Evolutionary conservation across 2,329 filamentous ascomycete genomes (phyloP), one percentile per base, ranked within the genome.

Genomic region (Scopulariopsis brevicaulis): DNA sequence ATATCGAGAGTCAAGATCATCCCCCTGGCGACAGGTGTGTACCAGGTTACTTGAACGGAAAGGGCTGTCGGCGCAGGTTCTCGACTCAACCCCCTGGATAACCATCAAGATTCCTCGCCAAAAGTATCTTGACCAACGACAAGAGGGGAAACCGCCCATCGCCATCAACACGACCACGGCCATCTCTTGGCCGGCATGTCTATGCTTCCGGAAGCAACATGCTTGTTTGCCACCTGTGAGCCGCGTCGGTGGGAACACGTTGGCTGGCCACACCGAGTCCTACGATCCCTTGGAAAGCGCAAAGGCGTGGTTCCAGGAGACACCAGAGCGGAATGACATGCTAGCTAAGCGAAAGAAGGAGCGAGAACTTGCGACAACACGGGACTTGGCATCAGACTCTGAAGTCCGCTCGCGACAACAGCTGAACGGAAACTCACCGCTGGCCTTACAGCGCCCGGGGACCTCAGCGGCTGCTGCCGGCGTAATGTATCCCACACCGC

Each of bases 401-500:
- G 54, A 72, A 80, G 62, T 65, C 68, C 76, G 70, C 63, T 14
- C 48, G 10, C 70, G 69, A 25, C 73, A 68, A 59, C 72, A 68
- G 56, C 64, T 76, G 25, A 80, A 74, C 61, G 79, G 74, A 1
- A 73, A 80, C 55, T 83, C 82, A 8, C 79, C 81, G 7, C 63
- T 79, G 22, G 71, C 74, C 18, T 64, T 80, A 7, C 75, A 81
- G 61, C 73, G 80, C 63, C 70, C 78, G 43, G 78, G 75, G 62
- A 76, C 73, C n/a, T 52, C 32, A 28, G 43, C 58, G 7, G 51
- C 51, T 37, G 22, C 53, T 24, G 67, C 72, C 14, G 69, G 73
- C 6, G 70, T 74, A 25, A 83, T 89, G 70, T 89, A 90, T 66
- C 86, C 84, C 10, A 90, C 86, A 6, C 86, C 86, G 1, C 86